Base-by-base conservation (phyloP, 129 eudicot species). In the Rutidosis leptorrhynchoides region DNA sequence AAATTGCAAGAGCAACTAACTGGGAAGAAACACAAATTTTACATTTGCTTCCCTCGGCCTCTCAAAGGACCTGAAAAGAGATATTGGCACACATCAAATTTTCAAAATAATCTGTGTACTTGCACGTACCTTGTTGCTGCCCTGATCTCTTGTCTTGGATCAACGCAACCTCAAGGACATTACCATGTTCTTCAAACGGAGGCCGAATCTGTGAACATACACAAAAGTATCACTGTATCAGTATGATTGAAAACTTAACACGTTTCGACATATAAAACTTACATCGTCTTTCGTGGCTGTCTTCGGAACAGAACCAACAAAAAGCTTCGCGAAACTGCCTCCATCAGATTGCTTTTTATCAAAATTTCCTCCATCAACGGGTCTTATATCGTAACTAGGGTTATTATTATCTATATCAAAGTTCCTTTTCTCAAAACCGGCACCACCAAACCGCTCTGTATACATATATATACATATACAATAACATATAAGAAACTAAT, bases 111-210 rank as follows among this genome's bases (percentile, higher is more conserved):
- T 30, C 30, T 65, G n/a, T 56, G 53, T 26, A 62, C 37, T 68
- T 49, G 75, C 72, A 76, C 82, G 76, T 89, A 89, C 99, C 99
- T 89, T 94, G 99, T 58, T 89, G 99, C 70, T 80, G 95, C 58
- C 99, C 99, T 35, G 99, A 80, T 81, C 90, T 84, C 80, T 84
- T 94, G 74, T 94, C 99, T 78, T 78, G 89, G 59, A 94, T 94
- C 74, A 94, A 76, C 72, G 96, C 97, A 86, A 94, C 95, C 73
- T 94, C 56, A 51, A 51, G 24, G 7, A 51, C 56, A 19, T 5
- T 84, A 58, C 99, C 99, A 76, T 89, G 93, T 61, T 89, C 77
- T 68, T 94, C 99, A 81, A 94, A 94, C 67, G 81, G 65, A 14
- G 97, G 97, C 37, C 94, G 96, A 51, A 94, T 86, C 99, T 94